Percentiles rank a stretch among this genome's conserved stretches.
phyloP scores from a whole-genome alignment of 2,329 filamentous ascomycete genomes.

The Calonectria honghensis region DNA sequence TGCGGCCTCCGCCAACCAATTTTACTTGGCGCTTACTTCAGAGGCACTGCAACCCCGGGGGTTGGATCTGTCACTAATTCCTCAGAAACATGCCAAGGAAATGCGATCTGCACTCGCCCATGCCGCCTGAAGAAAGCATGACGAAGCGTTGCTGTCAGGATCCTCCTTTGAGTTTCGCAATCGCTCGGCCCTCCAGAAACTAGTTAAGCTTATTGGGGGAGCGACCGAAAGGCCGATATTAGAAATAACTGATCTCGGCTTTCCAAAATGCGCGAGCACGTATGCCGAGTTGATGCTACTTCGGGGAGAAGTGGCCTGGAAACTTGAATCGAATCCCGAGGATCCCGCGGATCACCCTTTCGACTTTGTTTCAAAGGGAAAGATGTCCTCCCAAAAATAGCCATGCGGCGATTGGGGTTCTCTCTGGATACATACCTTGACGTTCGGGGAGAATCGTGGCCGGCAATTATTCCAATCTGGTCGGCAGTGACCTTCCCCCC shows the following conservation, averaged over 20 bases:
- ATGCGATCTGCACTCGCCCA: slow-evolving; percentile 23
- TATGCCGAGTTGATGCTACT: background rate
- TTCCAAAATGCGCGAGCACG: background rate
- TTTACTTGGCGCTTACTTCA: slow-evolving; percentile 19
- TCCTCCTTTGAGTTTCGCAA: slow-evolving; percentile 10
- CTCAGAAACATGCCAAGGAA: slow-evolving; percentile 27
- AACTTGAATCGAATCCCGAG: background rate
- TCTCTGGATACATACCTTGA: too few species aligned
- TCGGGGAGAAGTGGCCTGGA: background rate
- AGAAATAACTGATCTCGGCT: background rate
- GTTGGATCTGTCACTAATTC: slow-evolving; percentile 9
- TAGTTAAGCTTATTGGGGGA: background rate
- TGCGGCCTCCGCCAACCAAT: background rate
- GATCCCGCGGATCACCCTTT: background rate
- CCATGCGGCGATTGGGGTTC: background rate
- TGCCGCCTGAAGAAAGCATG: slow-evolving; percentile 12
- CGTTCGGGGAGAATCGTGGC: background rate
- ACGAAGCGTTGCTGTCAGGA: slow-evolving; percentile 1
- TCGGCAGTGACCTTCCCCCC: background rate
- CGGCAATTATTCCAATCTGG: background rate
- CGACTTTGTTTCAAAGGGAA: too few species aligned
- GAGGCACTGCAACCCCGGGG: background rate
- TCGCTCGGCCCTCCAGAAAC: background rate
- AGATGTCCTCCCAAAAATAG: background rate
- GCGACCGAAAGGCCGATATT: background rate